Evolutionary conservation across 106 monocot genomes (phyloP).

Genomic region (Dioscorea dumetorum): DNA sequence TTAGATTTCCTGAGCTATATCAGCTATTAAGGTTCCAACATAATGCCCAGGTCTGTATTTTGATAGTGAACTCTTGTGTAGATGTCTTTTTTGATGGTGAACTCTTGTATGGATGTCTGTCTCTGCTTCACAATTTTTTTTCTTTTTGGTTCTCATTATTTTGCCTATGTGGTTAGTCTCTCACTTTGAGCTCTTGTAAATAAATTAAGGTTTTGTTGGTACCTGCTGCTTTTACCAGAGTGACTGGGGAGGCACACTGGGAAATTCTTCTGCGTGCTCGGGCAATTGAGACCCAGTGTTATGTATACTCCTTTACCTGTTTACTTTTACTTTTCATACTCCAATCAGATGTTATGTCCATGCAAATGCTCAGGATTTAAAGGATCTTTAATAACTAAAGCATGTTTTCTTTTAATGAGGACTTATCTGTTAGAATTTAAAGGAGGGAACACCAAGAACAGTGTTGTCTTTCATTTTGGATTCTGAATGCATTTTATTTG

Average conservation of each 20-base stretch:
- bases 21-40: conserved; percentile 76
- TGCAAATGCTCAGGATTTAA: too few species aligned
- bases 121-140: not conserved
- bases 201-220: conserved; percentile 71
- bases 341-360: not conserved
- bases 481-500: too few species aligned
- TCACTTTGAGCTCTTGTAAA: too few species aligned
- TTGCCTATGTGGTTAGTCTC: not conserved
- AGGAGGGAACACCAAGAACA: too few species aligned
- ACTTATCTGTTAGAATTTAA: too few species aligned
- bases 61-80: too few species aligned
- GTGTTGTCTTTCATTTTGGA: too few species aligned
- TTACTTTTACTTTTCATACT: not conserved
- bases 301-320: conserved; percentile 30
- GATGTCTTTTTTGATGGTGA: not conserved
- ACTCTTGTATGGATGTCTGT: not conserved
- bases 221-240: conserved; percentile 86
- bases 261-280: conserved; percentile 91
- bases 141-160: not conserved
- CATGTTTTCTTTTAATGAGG: too few species aligned
- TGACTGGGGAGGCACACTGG: conserved; percentile 94
- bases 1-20: conserved; percentile 91
- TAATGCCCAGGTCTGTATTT: conserved; percentile 49
- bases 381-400: too few species aligned
- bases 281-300: conserved; percentile 95